Percentiles rank a stretch among this genome's conserved stretches.
phyloP scores from a whole-genome alignment of 352 stramenopile species.

The Phytophthora fragariaefolia region DNA sequence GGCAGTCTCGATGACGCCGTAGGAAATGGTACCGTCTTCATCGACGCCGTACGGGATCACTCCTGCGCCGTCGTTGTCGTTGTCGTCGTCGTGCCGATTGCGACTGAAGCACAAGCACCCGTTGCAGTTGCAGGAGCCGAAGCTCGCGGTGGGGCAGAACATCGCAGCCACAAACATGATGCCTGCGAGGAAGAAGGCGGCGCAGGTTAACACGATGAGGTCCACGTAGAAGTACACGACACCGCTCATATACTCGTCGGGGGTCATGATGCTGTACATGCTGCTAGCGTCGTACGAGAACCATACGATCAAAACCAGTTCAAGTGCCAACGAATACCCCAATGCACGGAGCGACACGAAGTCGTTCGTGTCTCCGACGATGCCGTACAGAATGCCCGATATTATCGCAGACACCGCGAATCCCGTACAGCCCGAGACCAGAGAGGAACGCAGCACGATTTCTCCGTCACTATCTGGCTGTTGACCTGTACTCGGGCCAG shows the following conservation, averaged over 20 bases:
- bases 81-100: conserved; percentile 19
- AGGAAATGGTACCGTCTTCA: conserved; percentile 32
- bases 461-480: conserved; percentile 21
- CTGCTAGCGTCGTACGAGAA: conserved; percentile 58
- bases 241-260: conserved; percentile 72
- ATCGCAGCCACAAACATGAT: conserved; percentile 41
- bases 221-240: conserved; percentile 76
- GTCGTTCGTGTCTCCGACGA: conserved; percentile 20
- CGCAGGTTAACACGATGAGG: conserved; percentile 56
- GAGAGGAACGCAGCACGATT: conserved; percentile 41
- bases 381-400: conserved; percentile 34
- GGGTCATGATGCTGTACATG: conserved; percentile 67
- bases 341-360: conserved; percentile 49
- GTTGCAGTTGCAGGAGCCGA: conserved; percentile 45
- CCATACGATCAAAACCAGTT: conserved; percentile 60
- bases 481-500: conserved; percentile 25
- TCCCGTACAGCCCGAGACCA: conserved; percentile 35
- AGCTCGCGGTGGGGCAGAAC: conserved; percentile 39
- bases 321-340: conserved; percentile 45
- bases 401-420: conserved; percentile 36
- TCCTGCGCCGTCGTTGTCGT: conserved; percentile 17
- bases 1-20: conserved; percentile 24
- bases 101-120: conserved; percentile 41
- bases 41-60: conserved; percentile 38
- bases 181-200: conserved; percentile 44